A percentile compares a stretch with the other conserved stretches of the same genome.
Conservation (phyloP, 2,329 filamentous ascomycete species). For the Fusarium zealandicum region DNA sequence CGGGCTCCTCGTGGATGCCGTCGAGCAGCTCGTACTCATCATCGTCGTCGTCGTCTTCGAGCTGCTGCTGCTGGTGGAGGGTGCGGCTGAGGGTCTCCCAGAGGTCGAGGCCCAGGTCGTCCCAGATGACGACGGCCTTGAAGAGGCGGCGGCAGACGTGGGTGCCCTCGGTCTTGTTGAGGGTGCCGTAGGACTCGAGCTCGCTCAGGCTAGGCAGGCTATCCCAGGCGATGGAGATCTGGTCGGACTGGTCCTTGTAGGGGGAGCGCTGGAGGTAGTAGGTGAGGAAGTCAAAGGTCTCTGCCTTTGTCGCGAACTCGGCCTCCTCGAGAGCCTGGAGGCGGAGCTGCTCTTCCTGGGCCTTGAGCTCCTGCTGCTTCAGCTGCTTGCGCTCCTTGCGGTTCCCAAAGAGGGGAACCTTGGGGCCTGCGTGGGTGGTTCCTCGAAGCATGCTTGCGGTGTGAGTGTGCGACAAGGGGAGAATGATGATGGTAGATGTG, state of each 20-base stretch:
- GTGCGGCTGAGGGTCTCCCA: constrained; percentile 43
- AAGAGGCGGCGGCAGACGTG: constrained; percentile 48
- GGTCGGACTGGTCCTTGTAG: constrained; percentile 41
- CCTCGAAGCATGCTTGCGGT: constrained; percentile 31
- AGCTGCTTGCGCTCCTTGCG: constrained; percentile 40
- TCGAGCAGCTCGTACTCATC: constrained; percentile 26
- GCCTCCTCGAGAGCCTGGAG: constrained; percentile 40
- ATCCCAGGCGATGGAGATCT: constrained; percentile 46
- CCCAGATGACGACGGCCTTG: constrained; percentile 50
- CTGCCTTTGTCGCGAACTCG: constrained; percentile 42
- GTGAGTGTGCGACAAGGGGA: neutral
- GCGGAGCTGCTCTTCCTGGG: constrained; percentile 33
- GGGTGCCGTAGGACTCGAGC: constrained; percentile 44
- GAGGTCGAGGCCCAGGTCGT: constrained; percentile 47
- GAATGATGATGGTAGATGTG: neutral
- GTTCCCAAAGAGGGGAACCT: constrained; percentile 38
- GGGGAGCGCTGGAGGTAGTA: constrained; percentile 44
- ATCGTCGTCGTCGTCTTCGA: constrained; percentile 12
- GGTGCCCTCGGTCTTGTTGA: constrained; percentile 47
- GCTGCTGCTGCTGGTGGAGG: constrained; percentile 7
- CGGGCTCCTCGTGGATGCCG: constrained; percentile 25
- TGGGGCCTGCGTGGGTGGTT: constrained; percentile 29
- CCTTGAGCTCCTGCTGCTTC: constrained; percentile 33
- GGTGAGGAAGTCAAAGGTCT: constrained; percentile 45
- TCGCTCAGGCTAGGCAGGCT: constrained; percentile 46